Percentiles rank a stretch among this genome's conserved stretches.
These are phyloP conservation scores for Penicillium sp. DNA, from an alignment of 2,329 filamentous ascomycete species.

Conservation along the genomic window DNA sequence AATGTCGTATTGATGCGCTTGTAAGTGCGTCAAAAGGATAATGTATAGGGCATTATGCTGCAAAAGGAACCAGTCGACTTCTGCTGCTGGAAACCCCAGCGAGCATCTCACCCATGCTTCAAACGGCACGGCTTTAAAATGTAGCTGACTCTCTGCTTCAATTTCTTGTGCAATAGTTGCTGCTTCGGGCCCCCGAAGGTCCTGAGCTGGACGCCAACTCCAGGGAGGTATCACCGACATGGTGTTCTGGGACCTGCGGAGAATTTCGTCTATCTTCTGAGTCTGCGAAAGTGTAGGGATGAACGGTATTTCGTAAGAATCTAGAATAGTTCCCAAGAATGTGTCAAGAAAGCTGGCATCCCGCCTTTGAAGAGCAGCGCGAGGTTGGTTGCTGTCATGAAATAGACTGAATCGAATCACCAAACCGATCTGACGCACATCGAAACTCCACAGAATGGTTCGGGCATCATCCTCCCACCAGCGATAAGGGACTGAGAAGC, in stretches of 20 bases:
- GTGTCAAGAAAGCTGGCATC: conserved; percentile 29
- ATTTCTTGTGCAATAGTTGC: conserved; percentile 30
- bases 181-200: conserved; percentile 20
- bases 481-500: conserved; percentile 28
- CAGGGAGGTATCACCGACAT: conserved; percentile 25
- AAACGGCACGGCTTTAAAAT: conserved; percentile 36
- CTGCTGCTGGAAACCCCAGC: conserved; percentile 29
- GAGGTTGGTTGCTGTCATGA: conserved; percentile 31
- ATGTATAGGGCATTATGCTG: conserved; percentile 36
- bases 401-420: conserved; percentile 38
- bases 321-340: conserved; percentile 28
- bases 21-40: conserved; percentile 29
- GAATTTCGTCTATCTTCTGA: conserved; percentile 38
- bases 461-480: conserved; percentile 42
- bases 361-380: conserved; percentile 30
- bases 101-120: conserved; percentile 39
- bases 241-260: conserved; percentile 27
- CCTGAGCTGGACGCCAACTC: conserved; percentile 33
- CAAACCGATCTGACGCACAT: conserved; percentile 32
- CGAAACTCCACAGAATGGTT: conserved; percentile 36
- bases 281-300: conserved; percentile 29
- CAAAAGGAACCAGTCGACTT: conserved; percentile 37
- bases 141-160: conserved; percentile 37
- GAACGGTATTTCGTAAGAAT: conserved; percentile 24
- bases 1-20: conserved; percentile 29